Percentiles rank a stretch among this genome's conserved stretches.
phyloP scores from a whole-genome alignment of 129 eudicot species.

The Artemisia argyi region DNA sequence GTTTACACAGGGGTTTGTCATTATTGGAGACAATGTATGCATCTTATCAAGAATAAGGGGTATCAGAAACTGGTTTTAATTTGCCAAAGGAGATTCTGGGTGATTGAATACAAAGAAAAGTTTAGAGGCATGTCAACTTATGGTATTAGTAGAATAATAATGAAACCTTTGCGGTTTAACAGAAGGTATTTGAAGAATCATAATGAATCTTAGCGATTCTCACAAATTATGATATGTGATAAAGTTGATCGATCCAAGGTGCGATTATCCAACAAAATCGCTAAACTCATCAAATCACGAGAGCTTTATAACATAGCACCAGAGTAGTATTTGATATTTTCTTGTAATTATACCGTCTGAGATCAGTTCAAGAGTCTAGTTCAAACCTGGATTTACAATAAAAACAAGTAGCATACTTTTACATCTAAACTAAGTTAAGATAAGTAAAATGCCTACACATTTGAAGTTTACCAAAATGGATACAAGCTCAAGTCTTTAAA shows the following conservation, averaged over 20 bases:
- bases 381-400: conserved; percentile 11
- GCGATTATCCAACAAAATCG: neutral
- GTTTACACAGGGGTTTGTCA: conserved; percentile 61
- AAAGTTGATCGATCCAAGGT: too few species aligned
- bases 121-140: too few species aligned
- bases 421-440: neutral
- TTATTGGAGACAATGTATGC: conserved; percentile 70
- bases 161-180: too few species aligned
- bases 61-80: conserved; percentile 60
- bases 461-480: neutral
- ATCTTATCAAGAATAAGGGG: conserved; percentile 57
- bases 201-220: too few species aligned
- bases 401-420: neutral
- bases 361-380: conserved; percentile 5
- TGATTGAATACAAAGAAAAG: too few species aligned
- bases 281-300: neutral
- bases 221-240: too few species aligned
- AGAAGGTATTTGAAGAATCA: too few species aligned
- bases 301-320: neutral
- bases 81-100: conserved; percentile 89
- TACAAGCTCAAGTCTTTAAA: too few species aligned
- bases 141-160: too few species aligned
- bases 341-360: neutral
- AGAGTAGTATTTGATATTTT: neutral
- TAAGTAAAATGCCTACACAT: conserved; percentile 13